Percentiles rank a stretch among this genome's conserved stretches.
Conservation (phyloP, 2,329 filamentous ascomycete genomes). For the Monosporascus sp. region DNA sequence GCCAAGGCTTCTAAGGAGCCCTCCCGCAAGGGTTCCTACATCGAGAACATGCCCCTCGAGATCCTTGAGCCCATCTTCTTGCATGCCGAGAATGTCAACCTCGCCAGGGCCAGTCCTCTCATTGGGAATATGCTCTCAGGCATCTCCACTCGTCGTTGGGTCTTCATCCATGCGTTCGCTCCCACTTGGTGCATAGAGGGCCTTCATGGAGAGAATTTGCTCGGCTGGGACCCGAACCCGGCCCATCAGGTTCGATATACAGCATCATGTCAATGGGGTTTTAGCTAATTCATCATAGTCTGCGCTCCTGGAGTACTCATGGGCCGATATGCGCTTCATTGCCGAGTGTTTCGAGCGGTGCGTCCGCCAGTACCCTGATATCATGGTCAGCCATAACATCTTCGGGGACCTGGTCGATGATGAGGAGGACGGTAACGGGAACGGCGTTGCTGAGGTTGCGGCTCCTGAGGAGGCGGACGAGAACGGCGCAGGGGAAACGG, state of each 20-base stretch:
- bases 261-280: not conserved
- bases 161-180: constrained; percentile 32
- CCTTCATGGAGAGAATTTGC: not conserved
- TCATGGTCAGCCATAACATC: not conserved
- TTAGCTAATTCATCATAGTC: constrained; percentile 27
- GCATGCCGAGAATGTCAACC: constrained; percentile 41
- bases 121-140: constrained; percentile 43
- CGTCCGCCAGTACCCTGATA: constrained; percentile 27
- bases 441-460: not conserved
- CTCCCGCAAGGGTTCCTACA: constrained; percentile 13
- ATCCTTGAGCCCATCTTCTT: constrained; percentile 49
- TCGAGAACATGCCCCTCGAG: constrained; percentile 42
- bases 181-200: constrained; percentile 34
- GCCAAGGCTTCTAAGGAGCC: constrained; percentile 5
- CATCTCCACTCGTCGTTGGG: constrained; percentile 24
- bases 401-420: not conserved
- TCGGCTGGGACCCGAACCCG: constrained; percentile 30
- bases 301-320: constrained; percentile 36
- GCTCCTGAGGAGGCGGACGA: not conserved
- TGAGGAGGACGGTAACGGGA: not conserved
- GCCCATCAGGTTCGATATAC: constrained; percentile 37
- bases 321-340: constrained; percentile 40
- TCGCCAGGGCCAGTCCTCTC: constrained; percentile 38
- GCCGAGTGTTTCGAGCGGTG: constrained; percentile 43
- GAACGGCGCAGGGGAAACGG: not conserved